Evolutionary conservation across 176 grass and related monocot species (phyloP).

Genomic region (Ananas comosus): DNA sequence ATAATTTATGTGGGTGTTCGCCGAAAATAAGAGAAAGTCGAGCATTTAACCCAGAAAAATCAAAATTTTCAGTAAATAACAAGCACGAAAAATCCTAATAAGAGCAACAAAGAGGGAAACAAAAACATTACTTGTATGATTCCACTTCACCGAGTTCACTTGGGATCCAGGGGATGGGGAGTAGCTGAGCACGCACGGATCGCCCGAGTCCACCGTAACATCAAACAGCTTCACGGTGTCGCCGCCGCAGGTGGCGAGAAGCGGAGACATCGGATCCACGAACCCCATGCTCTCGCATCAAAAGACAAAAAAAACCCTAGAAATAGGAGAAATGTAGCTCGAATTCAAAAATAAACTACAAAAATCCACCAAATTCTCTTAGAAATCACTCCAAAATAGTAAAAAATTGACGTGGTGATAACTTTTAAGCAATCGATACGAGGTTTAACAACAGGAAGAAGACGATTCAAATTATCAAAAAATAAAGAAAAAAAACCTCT

Average conservation of each 20-base stretch:
- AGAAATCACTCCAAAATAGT: too few species aligned
- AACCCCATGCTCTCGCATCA: conserved; percentile 46
- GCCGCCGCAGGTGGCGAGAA: conserved; percentile 74
- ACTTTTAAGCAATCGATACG: too few species aligned
- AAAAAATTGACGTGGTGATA: too few species aligned
- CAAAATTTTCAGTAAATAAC: too few species aligned
- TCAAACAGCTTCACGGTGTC: conserved; percentile 93
- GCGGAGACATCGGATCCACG: conserved; percentile 64
- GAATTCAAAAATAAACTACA: background rate
- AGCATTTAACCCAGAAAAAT: too few species aligned
- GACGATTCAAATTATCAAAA: too few species aligned
- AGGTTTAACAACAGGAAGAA: too few species aligned
- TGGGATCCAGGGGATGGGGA: conserved; percentile 37
- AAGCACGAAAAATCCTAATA: too few species aligned
- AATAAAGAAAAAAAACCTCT: too few species aligned
- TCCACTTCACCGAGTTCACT: conserved; percentile 87
- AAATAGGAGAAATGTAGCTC: background rate
- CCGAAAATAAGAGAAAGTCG: too few species aligned
- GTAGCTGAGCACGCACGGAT: conserved; percentile 88
- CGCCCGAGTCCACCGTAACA: conserved; percentile 58
- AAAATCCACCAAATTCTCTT: too few species aligned
- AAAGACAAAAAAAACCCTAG: background rate
- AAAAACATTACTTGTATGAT: conserved; percentile 73
- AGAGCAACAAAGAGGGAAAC: background rate
- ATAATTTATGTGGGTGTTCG: too few species aligned